phyloP scores from a whole-genome alignment of 108 stramenopile species.

The Pseudonitzschia pungens region DNA sequence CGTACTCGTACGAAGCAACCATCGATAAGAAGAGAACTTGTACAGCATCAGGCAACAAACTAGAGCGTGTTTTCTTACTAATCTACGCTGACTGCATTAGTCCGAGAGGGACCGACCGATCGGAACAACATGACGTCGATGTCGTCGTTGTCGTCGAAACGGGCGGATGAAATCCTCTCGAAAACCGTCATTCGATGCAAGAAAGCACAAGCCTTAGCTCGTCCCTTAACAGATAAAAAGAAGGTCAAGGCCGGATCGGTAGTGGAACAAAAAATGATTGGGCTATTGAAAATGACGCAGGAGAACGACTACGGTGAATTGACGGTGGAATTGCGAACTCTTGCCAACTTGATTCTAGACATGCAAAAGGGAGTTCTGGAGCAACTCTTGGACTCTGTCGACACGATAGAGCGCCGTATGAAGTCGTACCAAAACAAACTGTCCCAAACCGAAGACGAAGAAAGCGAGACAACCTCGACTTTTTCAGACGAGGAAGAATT shows the following conservation, averaged over 20 bases:
- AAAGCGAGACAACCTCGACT: not conserved
- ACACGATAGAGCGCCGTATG: conserved; percentile 41
- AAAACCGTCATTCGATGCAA: conserved; percentile 33
- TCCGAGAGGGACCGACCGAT: not conserved
- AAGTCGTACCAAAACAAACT: conserved; percentile 15
- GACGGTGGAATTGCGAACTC: conserved; percentile 18
- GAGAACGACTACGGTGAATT: conserved; percentile 33
- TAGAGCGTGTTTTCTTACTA: too few species aligned
- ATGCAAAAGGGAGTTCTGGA: conserved; percentile 38
- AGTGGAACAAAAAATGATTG: conserved; percentile 22
- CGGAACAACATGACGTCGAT: not conserved
- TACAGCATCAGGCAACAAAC: too few species aligned
- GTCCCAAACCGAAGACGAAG: not conserved
- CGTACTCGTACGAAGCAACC: too few species aligned
- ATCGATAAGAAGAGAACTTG: too few species aligned
- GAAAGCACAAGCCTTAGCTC: conserved; percentile 35
- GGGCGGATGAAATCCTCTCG: not conserved
- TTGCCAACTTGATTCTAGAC: conserved; percentile 26
- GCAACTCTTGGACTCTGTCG: conserved; percentile 32
- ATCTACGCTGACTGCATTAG: not conserved
- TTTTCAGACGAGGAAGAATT: not conserved
- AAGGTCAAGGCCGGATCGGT: conserved; percentile 32
- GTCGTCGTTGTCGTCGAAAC: not conserved
- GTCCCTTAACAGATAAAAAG: conserved; percentile 27
- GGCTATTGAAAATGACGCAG: conserved; percentile 22